Conservation (phyloP, 1,284 basidiomycete species). For the Cystobasidiaceae sp. region DNA sequence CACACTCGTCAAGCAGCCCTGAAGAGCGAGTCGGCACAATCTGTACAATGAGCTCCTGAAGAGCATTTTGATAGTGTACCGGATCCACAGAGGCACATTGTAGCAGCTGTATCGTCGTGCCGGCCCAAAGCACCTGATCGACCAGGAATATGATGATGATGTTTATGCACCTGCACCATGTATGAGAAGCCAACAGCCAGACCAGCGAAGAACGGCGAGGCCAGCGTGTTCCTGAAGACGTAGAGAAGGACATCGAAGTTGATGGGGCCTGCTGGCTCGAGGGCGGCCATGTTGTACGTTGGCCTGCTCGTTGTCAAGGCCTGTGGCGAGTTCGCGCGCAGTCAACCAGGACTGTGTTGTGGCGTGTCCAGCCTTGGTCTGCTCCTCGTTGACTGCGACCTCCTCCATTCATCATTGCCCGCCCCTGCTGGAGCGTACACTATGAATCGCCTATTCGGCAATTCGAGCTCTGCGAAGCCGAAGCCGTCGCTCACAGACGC, state of each 20-base stretch:
- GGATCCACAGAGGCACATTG: too few relatives aligned
- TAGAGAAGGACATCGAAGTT: constrained; percentile 1
- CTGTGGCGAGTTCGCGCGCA: constrained; percentile 5
- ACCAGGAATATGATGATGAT: too few relatives aligned
- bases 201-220: constrained; percentile 6
- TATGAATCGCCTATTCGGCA: constrained; percentile 51
- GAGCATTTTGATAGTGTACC: too few relatives aligned
- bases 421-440: background rate
- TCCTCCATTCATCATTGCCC: background rate
- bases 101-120: too few relatives aligned
- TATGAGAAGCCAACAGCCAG: background rate
- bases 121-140: too few relatives aligned
- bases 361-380: background rate
- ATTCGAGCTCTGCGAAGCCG: constrained; percentile 51
- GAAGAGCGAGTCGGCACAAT: too few relatives aligned
- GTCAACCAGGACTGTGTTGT: background rate
- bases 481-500: constrained; percentile 85
- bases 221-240: constrained; percentile 6
- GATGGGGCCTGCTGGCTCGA: background rate
- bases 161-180: background rate
- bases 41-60: too few relatives aligned
- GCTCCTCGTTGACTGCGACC: background rate
- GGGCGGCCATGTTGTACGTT: background rate
- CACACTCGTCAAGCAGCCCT: too few relatives aligned
- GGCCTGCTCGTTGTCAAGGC: background rate